phyloP scores from a whole-genome alignment of 495 filamentous ascomycete genomes.

The Daldinia bambusicola region DNA sequence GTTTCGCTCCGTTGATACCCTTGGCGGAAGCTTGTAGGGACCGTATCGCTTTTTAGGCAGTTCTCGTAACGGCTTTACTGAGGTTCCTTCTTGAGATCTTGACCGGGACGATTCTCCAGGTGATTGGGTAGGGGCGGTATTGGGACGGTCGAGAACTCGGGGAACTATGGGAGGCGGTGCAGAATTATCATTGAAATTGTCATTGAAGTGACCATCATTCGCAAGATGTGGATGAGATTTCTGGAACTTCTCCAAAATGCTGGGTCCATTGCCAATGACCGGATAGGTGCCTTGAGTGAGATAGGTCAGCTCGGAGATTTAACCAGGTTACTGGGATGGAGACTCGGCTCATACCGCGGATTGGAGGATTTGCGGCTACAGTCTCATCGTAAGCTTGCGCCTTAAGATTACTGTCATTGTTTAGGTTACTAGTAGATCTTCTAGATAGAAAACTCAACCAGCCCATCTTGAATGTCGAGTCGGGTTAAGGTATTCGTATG shows the following conservation, averaged over 20 bases:
- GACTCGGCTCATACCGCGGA: constrained; percentile 49
- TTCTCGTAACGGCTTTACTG: constrained; percentile 20
- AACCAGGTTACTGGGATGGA: constrained; percentile 41
- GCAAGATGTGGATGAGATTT: constrained; percentile 47
- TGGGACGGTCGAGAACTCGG: constrained; percentile 49
- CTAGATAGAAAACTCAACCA: constrained; percentile 54
- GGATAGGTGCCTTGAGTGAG: constrained; percentile 48
- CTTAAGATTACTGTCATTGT: constrained; percentile 41
- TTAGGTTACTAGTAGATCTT: constrained; percentile 43
- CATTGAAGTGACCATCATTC: constrained; percentile 9
- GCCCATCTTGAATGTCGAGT: constrained; percentile 51
- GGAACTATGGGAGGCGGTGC: constrained; percentile 49
- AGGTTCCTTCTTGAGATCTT: constrained; percentile 27
- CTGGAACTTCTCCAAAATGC: constrained; percentile 44
- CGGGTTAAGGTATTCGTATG: constrained; percentile 11
- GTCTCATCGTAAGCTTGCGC: constrained; percentile 46
- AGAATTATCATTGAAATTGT: constrained; percentile 40
- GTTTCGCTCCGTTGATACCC: constrained; percentile 20
- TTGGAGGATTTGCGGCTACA: constrained; percentile 43
- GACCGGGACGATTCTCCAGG: constrained; percentile 22
- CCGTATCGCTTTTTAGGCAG: constrained; percentile 40
- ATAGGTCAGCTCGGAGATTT: constrained; percentile 42
- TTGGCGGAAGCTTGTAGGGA: constrained; percentile 41
- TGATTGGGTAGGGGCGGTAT: constrained; percentile 50
- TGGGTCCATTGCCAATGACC: constrained; percentile 46